phyloP scores from a whole-genome alignment of 371 early-diverging fungal species.

The Syncephalastrum racemosum region DNA sequence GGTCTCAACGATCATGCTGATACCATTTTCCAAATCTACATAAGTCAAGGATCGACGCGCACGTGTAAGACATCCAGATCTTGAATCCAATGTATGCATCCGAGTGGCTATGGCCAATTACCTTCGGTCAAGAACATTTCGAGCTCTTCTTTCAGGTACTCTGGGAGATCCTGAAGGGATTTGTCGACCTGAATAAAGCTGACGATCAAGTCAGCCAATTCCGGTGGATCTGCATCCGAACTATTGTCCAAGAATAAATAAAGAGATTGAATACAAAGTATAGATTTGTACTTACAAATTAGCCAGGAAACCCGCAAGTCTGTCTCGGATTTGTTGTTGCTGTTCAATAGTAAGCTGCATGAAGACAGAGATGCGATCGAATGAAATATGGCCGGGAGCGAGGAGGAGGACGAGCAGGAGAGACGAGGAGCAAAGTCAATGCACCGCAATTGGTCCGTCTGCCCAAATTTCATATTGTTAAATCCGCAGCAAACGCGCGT shows the following conservation, averaged over 20 bases:
- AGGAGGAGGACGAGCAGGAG: too few relatives aligned
- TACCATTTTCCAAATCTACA: conserved; percentile 67
- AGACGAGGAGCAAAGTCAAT: too few relatives aligned
- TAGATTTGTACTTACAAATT: too few relatives aligned
- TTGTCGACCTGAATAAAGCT: conserved; percentile 70
- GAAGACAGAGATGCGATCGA: too few relatives aligned
- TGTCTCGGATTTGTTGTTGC: too few relatives aligned
- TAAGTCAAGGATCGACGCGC: neutral
- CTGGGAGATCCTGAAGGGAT: conserved; percentile 28
- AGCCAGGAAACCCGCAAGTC: too few relatives aligned
- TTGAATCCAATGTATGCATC: neutral
- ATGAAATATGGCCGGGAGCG: too few relatives aligned
- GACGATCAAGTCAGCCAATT: conserved; percentile 74
- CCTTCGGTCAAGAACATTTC: conserved; percentile 52
- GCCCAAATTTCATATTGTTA: too few relatives aligned
- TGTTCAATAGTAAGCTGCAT: too few relatives aligned
- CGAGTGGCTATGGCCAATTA: conserved; percentile 22
- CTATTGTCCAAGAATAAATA: conserved; percentile 25
- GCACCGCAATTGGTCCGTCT: too few relatives aligned
- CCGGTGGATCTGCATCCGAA: conserved; percentile 74
- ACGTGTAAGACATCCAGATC: neutral
- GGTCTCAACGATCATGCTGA: conserved; percentile 58
- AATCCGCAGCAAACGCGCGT: too few relatives aligned
- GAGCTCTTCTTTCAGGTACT: conserved; percentile 34
- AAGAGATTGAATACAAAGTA: too few relatives aligned